Conservation (phyloP, 805 yeast species). For the Pichia californica region DNA sequence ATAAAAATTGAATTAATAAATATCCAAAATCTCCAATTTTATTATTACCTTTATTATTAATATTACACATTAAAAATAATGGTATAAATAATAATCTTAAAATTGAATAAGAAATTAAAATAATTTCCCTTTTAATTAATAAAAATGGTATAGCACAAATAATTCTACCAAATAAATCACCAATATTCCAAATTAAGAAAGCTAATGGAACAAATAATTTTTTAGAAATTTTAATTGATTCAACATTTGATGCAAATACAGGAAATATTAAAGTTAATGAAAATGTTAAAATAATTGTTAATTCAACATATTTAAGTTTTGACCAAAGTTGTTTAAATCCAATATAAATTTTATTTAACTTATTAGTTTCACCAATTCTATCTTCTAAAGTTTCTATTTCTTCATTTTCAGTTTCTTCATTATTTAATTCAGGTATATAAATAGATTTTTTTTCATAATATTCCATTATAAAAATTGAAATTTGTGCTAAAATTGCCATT, state of each 20-base stretch:
- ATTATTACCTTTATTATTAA: slow-evolving; percentile 32
- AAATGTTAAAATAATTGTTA: slow-evolving; percentile 69
- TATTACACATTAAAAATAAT: slow-evolving; percentile 61
- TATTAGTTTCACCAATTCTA: slow-evolving; percentile 1
- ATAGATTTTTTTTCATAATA: slow-evolving; percentile 17
- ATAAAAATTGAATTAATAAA: slow-evolving; percentile 60
- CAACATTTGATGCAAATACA: slow-evolving; percentile 73
- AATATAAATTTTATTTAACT: slow-evolving; percentile 32
- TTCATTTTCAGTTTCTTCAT: background rate
- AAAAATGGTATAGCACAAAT: slow-evolving; percentile 45
- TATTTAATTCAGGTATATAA: slow-evolving; percentile 9
- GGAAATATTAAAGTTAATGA: slow-evolving; percentile 76
- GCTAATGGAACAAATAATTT: slow-evolving; percentile 62
- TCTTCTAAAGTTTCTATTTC: background rate
- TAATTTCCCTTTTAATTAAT: slow-evolving; percentile 37
- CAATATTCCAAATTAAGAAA: slow-evolving; percentile 81
- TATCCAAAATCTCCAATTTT: slow-evolving; percentile 65
- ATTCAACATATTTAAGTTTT: slow-evolving; percentile 56
- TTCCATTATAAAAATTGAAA: slow-evolving; percentile 18
- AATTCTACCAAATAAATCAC: slow-evolving; percentile 78
- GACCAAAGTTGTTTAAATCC: slow-evolving; percentile 56
- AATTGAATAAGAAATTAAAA: slow-evolving; percentile 48
- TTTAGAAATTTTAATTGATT: slow-evolving; percentile 36
- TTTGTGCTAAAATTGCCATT: slow-evolving; percentile 18
- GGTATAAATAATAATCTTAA: slow-evolving; percentile 60